Conservation (phyloP, 768 basidiomycete species). For the Pleurotus cornucopiae region DNA sequence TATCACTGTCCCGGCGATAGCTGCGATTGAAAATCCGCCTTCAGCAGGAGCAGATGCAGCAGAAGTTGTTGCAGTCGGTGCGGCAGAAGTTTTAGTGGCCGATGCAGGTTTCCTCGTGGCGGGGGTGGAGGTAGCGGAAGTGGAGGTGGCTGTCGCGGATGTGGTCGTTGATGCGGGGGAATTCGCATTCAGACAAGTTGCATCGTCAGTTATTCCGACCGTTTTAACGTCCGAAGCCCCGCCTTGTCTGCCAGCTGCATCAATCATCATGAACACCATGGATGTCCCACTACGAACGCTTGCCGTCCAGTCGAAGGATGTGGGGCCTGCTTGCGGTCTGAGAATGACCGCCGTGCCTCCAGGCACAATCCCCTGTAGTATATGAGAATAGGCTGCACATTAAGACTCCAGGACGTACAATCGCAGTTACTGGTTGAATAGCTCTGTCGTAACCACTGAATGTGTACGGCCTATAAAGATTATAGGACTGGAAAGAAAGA, state of each 20-base stretch:
- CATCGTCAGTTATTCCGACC: constrained; percentile 44
- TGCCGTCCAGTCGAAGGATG: constrained; percentile 49
- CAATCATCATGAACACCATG: constrained; percentile 53
- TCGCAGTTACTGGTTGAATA: constrained; percentile 48
- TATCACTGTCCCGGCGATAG: constrained; percentile 49
- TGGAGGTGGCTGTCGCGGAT: constrained; percentile 9
- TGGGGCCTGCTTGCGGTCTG: constrained; percentile 28
- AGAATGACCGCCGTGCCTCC: constrained; percentile 50
- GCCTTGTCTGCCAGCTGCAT: constrained; percentile 46
- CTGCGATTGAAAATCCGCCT: constrained; percentile 32
- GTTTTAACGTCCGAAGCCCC: constrained; percentile 52
- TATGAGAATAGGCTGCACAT: neutral
- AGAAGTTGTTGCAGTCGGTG: constrained; percentile 21
- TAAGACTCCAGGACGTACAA: constrained; percentile 30
- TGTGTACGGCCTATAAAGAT: constrained; percentile 33
- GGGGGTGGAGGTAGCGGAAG: constrained; percentile 11
- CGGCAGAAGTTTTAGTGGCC: constrained; percentile 16
- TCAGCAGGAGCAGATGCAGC: constrained; percentile 16
- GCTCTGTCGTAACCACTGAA: constrained; percentile 44
- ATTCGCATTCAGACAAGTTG: constrained; percentile 43
- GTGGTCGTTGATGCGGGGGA: constrained; percentile 50
- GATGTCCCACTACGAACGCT: constrained; percentile 55
- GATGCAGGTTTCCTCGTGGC: constrained; percentile 16
- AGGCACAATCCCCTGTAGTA: constrained; percentile 55
- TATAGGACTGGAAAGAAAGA: neutral